Evolutionary conservation across 495 filamentous ascomycete species (phyloP), one percentile per base, ranked within the genome.

Genomic region (Massariosphaeria phaeospora): DNA sequence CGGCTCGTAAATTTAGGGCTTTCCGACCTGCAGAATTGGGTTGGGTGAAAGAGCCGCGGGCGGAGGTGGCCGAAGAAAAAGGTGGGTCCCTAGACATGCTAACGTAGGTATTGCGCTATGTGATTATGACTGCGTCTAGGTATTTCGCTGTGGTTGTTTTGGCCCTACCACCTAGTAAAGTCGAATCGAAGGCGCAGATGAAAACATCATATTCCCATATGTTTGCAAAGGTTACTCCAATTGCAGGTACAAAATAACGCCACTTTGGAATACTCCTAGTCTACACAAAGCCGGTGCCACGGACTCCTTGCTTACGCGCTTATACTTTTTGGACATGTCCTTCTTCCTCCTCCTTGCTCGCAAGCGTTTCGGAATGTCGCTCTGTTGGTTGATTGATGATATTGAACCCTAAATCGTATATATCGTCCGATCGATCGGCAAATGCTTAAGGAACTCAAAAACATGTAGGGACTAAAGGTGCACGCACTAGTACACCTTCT

Each of bases 401-500:
- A 33, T 44, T 55, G 30, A 45, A 30, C 38, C 46, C 36, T n/a
- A 40, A 48, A 41, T 61, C 45, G 26, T 40, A 48, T 55, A 54
- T 48, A 25, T 61, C 51, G 51, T 55, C n/a, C 36, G 49, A 54
- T 59, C 50, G 29, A 54, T 24, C 55, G 43, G 45, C 50, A 35
- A n/a, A 55, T 50, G 57, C 57, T 61, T 13, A 35, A 15, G 45
- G 45, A 50, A 57, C n/a, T 27, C 45, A 3, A 18, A 26, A 49
- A 38, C 26, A 41, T 35, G 9, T 15, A 21, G 26, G 15, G 11
- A 38, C 39, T 15, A 47, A 55, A 36, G 34, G 13, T 41, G 21
- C 18, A 44, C 63, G n/a, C 6, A 44, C 63, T 86, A 98, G 74
- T 98, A 98, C 57, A 98, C 93, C 80, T 98, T 98, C 84, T 98